Evolutionary conservation across 331 rosid genomes (phyloP), one percentile per base, ranked within the genome.

Genomic region (Phaseolus coccineus): DNA sequence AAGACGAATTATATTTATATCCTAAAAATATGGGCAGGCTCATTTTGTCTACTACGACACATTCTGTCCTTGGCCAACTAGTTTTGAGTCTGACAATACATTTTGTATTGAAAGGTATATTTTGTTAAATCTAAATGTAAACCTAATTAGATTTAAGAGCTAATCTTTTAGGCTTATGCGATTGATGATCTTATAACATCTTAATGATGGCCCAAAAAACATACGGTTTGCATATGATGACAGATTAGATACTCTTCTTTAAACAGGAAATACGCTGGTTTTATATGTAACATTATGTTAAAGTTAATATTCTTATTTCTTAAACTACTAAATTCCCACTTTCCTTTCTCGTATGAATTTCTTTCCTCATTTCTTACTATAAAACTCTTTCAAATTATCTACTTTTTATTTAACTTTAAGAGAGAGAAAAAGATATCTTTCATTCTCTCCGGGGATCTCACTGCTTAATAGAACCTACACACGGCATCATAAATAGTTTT

Each of bases 41-140:
- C 69, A 77, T 71, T 70, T 80, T 87, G 87, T 85, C 88, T 81
- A 80, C 84, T 85, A 81, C 77, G 68, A 79, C 81, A 77, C 72
- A 68, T 85, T 77, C 62, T 64, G 71, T 79, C 69, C 40, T 75
- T 59, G 53, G 83, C 86, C 92, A 80, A 82, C 82, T 73, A 80
- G 83, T 79, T 52, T 58, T 57, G 88, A 47, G 86, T 70, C 64
- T 78, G 89, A 77, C 86, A 83, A 86, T 52, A 74, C 77, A 67
- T 73, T 82, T 53, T 85, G 84, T 82, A 44, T 63, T 63, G 68
- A 73, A 30, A 16, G 46, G 33, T 40, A 30, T 31, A 12, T 74
- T 73, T 14, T 31, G 46, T 72, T 56, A 61, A 69, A 87, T 84
- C 73, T 74, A 75, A 77, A 78, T 28, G 52, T 46, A 58, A 74